These are phyloP conservation scores for Clarireedia hainanense DNA, from an alignment of 2,329 filamentous ascomycete genomes.

Conservation along the genomic window DNA sequence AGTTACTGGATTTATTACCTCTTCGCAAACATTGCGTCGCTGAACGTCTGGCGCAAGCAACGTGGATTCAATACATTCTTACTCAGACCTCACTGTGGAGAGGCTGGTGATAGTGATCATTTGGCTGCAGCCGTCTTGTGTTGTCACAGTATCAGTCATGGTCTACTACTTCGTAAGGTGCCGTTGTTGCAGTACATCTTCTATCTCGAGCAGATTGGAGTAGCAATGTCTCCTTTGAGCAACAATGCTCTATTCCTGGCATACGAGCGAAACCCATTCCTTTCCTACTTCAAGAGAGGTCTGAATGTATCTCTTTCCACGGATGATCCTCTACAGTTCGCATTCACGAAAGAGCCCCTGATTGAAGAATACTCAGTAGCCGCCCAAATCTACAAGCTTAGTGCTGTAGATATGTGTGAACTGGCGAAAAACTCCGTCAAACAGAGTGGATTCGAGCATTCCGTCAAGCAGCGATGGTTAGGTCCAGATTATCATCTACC, in stretches of 20 bases:
- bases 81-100: conserved; percentile 87
- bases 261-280: conserved; percentile 93
- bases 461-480: conserved; percentile 87
- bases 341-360: conserved; percentile 94
- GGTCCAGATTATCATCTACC: conserved; percentile 70
- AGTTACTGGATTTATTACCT: conserved; percentile 99
- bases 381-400: conserved; percentile 97
- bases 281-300: conserved; percentile 90
- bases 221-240: conserved; percentile 97
- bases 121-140: conserved; percentile 84
- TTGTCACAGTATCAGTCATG: conserved; percentile 95
- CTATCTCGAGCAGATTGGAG: conserved; percentile 95
- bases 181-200: conserved; percentile 94
- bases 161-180: conserved; percentile 84
- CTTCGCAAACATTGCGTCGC: conserved; percentile 85
- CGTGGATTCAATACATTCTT: conserved; percentile 95
- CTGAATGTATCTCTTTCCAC: conserved; percentile 94
- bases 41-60: conserved; percentile 86
- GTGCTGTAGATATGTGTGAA: conserved; percentile 97
- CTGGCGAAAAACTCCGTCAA: conserved; percentile 91
- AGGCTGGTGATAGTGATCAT: conserved; percentile 95
- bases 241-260: conserved; percentile 96
- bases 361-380: conserved; percentile 98
- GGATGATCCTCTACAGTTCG: conserved; percentile 94
- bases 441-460: conserved; percentile 87